phyloP scores from a whole-genome alignment of 2,329 filamentous ascomycete species.

The Ophiostoma piceae region DNA sequence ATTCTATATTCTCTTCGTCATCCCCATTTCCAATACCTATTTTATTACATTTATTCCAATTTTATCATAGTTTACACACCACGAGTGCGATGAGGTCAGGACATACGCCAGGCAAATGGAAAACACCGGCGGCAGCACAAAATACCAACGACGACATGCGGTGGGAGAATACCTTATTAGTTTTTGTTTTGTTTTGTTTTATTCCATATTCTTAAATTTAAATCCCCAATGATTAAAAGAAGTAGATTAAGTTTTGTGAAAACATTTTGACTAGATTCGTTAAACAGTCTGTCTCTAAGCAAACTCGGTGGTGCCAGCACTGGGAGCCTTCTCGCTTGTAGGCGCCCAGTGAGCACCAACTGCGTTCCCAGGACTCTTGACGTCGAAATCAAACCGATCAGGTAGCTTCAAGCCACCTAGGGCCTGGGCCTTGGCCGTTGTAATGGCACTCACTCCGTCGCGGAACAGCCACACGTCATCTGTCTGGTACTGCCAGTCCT shows the following conservation, averaged over 20 bases:
- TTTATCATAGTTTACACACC: background rate
- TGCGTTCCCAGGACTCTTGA: conserved; percentile 25
- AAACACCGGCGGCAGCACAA: background rate
- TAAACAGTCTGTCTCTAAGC: background rate
- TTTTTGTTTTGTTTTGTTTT: background rate
- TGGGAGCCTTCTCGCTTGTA: background rate
- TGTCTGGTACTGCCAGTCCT: conserved; percentile 32
- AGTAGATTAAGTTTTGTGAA: too few relatives aligned
- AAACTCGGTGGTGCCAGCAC: background rate
- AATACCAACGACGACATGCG: background rate
- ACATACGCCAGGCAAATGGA: conserved; percentile 2
- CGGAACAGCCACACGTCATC: conserved; percentile 33
- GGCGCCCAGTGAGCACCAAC: background rate
- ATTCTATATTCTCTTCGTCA: conserved; percentile 1
- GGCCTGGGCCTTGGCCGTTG: conserved; percentile 8
- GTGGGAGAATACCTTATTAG: background rate
- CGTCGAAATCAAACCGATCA: conserved; percentile 24
- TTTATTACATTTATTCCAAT: background rate
- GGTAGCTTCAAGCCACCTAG: conserved; percentile 17
- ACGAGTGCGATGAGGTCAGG: conserved; percentile 1
- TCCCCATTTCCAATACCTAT: conserved; percentile 3
- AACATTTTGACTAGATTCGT: too few relatives aligned
- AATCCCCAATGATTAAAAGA: too few relatives aligned
- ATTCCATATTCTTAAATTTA: background rate
- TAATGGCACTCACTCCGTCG: conserved; percentile 28